Base-by-base conservation (phyloP, 306 rosid species). In the Castanopsis chinensis region DNA sequence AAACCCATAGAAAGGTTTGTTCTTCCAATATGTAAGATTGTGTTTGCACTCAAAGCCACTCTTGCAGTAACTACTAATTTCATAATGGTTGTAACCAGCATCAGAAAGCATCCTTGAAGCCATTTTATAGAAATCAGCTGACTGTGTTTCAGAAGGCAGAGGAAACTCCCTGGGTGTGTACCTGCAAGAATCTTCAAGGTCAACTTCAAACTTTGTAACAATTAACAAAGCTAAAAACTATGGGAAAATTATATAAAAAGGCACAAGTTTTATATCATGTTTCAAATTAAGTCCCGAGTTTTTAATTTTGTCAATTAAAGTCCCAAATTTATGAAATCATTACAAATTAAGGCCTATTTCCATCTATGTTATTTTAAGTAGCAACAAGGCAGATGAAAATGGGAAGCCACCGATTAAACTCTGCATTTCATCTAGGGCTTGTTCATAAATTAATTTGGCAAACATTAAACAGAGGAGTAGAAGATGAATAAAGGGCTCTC, bases 1-100 rank as follows among this genome's bases (percentile, higher is more conserved):
- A 53, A 91, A 91, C 63, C 82, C 96, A 80, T 96, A 90, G 89
- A 93, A 91, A 37, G 97, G 96, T 20, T 79, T 81, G 92, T 96
- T 91, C 89, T 88, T 89, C 99, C 99, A 96, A 57, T 91, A 96
- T n/a, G 83, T 84, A 15, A n/a, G 83, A 69, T 96, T 91, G 88
- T 96, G 99, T 76, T 87, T 91, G 89, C 98, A 93, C 67, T 91
- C 91, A 69, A 86, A 96, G 18, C 96, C 97, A 41, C 71, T 82
- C 86, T 89, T 96, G 68, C 93, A 79, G 85, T 96, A 96, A 80
- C 99, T 96, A 85, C 98, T 96, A 79, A 96, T 96, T 77, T 93
- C 99, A 37, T 96, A 96, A 81, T 93, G 99, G 77, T 78, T 79
- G 73, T 86, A 93, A 27, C 84, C 83, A 2, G 92, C 98, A 79